Base-by-base conservation (phyloP, 2,329 filamentous ascomycete species). In the Ceratocystis harringtonii region DNA sequence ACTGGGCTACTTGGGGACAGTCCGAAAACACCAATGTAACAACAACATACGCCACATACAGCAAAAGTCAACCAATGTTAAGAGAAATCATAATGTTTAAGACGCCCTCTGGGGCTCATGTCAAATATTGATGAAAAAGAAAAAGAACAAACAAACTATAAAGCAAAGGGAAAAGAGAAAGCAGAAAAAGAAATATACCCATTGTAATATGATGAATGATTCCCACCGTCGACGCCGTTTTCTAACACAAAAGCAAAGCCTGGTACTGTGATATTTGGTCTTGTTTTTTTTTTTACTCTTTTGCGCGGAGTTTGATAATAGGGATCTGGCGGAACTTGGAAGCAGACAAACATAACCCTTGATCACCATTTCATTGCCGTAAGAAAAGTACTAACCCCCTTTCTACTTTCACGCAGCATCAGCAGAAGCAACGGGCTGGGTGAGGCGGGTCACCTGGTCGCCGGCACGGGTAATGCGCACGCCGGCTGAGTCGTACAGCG, bases 401-500 rank as follows among this genome's bases (percentile, higher is more conserved):
- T 19, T 30, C 19, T 44, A 7, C 2, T 48, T 68, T 77, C 73
- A 92, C 72, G 91, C 91, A 69, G 91, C 90, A 76, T 90, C 90
- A 67, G 92, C 92, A 71, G 86, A 92, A 69, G 87, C 84, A 65
- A 89, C 84, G 57, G 92, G 90, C 74, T 90, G 85, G 22, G 85
- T 78, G 63, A 95, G 84, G 77, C 90, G 90, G 70, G 92, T 96
- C 67, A 89, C 83, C 78, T 96, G 92, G 71, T 84, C 80, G 64
- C 91, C 91, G 69, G 92, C 91, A 69, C 92, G 87, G 72, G 95
- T 84, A 70, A 96, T 91, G 69, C 88, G 86, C 75, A 90, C 83
- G 62, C 91, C 92, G 64, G 84, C 80, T 17, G 85, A 88, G 74
- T 96, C 92, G 74, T 89, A 91, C 74, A 90, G 83, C 70, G 88